Conservation (phyloP, 192 early-diverging fungal genomes). For the Globomyces pollinis-pini region DNA sequence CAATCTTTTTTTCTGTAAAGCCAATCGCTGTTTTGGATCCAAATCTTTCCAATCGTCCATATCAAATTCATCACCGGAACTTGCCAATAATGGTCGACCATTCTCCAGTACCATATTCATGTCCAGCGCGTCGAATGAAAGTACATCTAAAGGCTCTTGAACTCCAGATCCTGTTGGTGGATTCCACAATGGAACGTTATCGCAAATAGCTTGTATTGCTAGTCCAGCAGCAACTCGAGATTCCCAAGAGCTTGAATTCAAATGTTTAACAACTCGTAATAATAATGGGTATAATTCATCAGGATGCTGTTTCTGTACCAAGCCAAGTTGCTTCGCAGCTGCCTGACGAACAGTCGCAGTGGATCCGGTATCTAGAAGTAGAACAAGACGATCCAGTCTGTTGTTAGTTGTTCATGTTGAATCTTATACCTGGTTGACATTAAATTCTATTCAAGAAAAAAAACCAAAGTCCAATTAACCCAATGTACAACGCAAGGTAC, state of each 20-base stretch:
- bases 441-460: too few species aligned
- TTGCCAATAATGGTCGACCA: conserved; percentile 72
- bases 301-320: conserved; percentile 89
- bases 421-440: too few species aligned
- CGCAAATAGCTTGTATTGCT: conserved; percentile 85
- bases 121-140: conserved; percentile 69
- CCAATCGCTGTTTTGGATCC: conserved; percentile 75
- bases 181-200: conserved; percentile 80
- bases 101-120: conserved; percentile 70
- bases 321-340: conserved; percentile 92
- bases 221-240: conserved; percentile 89
- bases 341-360: conserved; percentile 77
- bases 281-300: conserved; percentile 85
- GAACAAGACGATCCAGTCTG: conserved; percentile 88
- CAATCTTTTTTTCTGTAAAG: conserved; percentile 73
- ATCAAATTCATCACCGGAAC: conserved; percentile 91
- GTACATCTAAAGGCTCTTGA: conserved; percentile 9
- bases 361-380: conserved; percentile 89
- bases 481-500: too few species aligned
- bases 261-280: conserved; percentile 68
- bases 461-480: too few species aligned
- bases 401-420: too few species aligned
- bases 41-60: conserved; percentile 59
- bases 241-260: conserved; percentile 87
- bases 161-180: conserved; percentile 11